Base-by-base conservation (phyloP, 2,329 filamentous ascomycete species). In the Paecilomyces fulvus region DNA sequence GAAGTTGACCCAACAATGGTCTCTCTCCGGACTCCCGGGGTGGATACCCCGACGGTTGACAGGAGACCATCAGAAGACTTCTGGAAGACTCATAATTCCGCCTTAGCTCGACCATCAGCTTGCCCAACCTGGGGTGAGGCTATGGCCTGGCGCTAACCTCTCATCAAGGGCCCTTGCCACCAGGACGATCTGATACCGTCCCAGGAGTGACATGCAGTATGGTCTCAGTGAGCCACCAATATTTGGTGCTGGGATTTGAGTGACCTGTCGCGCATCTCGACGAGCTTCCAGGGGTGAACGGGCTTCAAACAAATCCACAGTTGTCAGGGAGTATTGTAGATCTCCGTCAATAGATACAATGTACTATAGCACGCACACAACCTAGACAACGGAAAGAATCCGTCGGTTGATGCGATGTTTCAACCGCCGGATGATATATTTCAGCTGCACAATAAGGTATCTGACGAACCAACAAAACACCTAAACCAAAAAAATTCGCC, bases 11-110 rank as follows among this genome's bases (percentile, higher is more conserved):
- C 12, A 43, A 17, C 21, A 43, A 37, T 53, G 51, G 51, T 23
- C 33, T 21, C 28, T 14, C 28, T 49, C 54, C 58, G 56, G 52
- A 54, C 54, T 55, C 55, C 56, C 57, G 53, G 56, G 60, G 57
- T 54, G 58, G 59, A 54, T 54, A 54, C 51, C 58, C 52, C 25
- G 51, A 30, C 31, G 57, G 21, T 30, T 23, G 43, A 28, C 43
- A 37, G 51, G 52, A 51, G 53, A 55, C 43, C 49, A 59, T 61
- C 57, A 31, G 33, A 56, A 56, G 25, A 50, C 53, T 57, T 56
- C 51, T 54, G 51, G 52, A 50, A 54, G 33, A 30, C 55, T 52
- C 56, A 53, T 59, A 21, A 58, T 55, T 51, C 30, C 46, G 21
- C 55, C 58, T 57, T 56, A 30, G 49, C 53, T 57, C 53, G 56